Base-by-base conservation (phyloP, 2,329 filamentous ascomycete genomes). In the Phialophora expanda region DNA sequence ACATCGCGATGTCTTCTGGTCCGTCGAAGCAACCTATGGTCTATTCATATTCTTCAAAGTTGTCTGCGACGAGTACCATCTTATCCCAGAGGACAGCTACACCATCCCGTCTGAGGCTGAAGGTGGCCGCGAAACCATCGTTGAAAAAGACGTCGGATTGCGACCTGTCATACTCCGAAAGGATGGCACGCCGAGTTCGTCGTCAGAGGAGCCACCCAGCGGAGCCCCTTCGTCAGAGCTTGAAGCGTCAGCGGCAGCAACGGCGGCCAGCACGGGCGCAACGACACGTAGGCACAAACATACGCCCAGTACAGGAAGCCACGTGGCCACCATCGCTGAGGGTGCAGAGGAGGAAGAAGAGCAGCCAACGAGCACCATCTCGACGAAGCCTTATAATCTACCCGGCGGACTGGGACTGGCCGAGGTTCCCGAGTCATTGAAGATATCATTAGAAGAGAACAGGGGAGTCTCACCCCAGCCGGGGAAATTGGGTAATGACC, bases 31-130 rank as follows among this genome's bases (percentile, higher is more conserved):
- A 9, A 88, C 93, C 76, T 92, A 92, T n/a, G 95, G 95, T 0
- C 81, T 99, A 11, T 99, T 99, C 76, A 87, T 96, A 65, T 90
- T 99, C 74, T 99, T 98, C 84, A 98, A 97, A 84, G 95, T 90
- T 0, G 93, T 98, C 24, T 98, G 94, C 78, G 95, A 99, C 76
- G 85, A 90, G 72, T 97, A 97, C 78, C 89, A 90, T 71, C 84
- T 98, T 66, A 88, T 99, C 32, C 93, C 93, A 0, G 89, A 92
- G 58, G 95, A 98, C 79, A 97, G 96, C 76, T 97, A 98, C 80
- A 98, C 96, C 66, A 88, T 99, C 53, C 94, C 95, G 0, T 87
- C 91, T 2, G 94, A 98, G 78, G 94, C 95, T 3, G 94, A 98
- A 78, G 94, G 93, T 0, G 80, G 53, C 9, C 65, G 92, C 1